Evolutionary conservation across 139 green algal species (phyloP), one percentile per base, ranked within the genome.

Genomic region (Chlamydomonas eustigma): DNA sequence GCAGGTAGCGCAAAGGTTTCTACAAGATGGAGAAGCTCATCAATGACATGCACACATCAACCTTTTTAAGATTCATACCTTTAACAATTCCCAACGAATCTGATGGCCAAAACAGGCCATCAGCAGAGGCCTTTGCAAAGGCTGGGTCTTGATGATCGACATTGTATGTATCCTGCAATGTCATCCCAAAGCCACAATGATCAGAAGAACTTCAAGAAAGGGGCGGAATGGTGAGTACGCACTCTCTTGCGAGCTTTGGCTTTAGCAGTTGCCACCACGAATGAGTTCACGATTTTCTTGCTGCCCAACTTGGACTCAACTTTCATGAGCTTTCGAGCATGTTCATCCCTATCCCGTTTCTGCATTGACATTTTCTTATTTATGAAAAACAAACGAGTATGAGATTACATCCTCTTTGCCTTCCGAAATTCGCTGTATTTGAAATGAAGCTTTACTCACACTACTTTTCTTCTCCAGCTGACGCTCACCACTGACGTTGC

Each of bases 251-350:
- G 22, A 74, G 25, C 32, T 12, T 37, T 52, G 35, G 2, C 24
- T 39, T 39, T 37, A 30, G 35, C 51, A 65, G 18, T n/a, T n/a
- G 8, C 33, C 2, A 77, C 71, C 25, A 77, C 71, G 32, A 77
- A 77, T 18, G 34, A 64, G n/a, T 77, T 77, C 3, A 51, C 30
- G 4, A 77, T 66, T 4, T 37, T 37, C 28, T 77, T 77, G 1
- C 50, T 33, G 4, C 71, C 71, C 4, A 77, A 51, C 50, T 77
- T 70, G 18, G 63, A 70, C 30, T 70, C 63, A 22, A 70, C 30
- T 35, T 70, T 70, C n/a, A 70, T 31, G 24, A 70, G 63, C n/a
- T 31, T 37, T 6, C 63, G 63, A 37, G 63, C n/a, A 70, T 70
- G n/a, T 37, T 70, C 63, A 8, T 31, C 6, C 24, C 30, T 8